These are phyloP conservation scores for Aspergillus vadensis DNA, from an alignment of 2,329 filamentous ascomycete genomes.

Conservation along the genomic window DNA sequence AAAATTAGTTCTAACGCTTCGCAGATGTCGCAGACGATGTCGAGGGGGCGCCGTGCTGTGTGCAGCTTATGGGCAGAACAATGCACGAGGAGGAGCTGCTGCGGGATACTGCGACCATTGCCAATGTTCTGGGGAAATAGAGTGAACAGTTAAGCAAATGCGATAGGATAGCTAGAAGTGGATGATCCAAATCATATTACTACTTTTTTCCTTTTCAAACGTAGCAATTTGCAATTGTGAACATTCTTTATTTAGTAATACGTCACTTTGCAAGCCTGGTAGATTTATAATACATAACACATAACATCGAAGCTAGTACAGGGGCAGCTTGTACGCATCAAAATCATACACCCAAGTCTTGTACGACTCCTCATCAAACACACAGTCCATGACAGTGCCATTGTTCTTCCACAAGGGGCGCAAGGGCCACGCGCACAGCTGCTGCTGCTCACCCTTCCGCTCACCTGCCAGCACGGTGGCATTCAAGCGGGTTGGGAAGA, in stretches of 20 bases:
- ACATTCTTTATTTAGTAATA: no score
- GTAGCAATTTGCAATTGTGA: no score
- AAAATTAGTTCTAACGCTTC: not conserved
- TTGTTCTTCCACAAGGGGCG: slow-evolving; percentile 32
- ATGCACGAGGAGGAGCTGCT: not conserved
- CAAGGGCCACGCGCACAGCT: slow-evolving; percentile 38
- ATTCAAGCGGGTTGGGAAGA: slow-evolving; percentile 48
- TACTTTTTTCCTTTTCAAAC: no score
- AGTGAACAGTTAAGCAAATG: no score
- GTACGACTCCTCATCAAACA: slow-evolving; percentile 17
- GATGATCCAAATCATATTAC: no score
- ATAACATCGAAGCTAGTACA: slow-evolving; percentile 9
- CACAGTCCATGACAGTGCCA: slow-evolving; percentile 13
- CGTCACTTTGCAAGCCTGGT: no score
- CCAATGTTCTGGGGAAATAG: not conserved
- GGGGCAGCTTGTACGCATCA: slow-evolving; percentile 18
- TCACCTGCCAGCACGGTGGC: slow-evolving; percentile 39
- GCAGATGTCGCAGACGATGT: slow-evolving; percentile 23
- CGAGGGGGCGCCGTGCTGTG: slow-evolving; percentile 26
- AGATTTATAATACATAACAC: no score
- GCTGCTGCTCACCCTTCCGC: slow-evolving; percentile 33
- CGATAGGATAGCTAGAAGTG: no score
- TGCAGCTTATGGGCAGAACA: slow-evolving; percentile 13
- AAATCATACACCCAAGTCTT: slow-evolving; percentile 21
- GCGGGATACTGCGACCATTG: not conserved